phyloP scores from a whole-genome alignment of 352 stramenopile species.

The Globisporangium carolinianum region DNA sequence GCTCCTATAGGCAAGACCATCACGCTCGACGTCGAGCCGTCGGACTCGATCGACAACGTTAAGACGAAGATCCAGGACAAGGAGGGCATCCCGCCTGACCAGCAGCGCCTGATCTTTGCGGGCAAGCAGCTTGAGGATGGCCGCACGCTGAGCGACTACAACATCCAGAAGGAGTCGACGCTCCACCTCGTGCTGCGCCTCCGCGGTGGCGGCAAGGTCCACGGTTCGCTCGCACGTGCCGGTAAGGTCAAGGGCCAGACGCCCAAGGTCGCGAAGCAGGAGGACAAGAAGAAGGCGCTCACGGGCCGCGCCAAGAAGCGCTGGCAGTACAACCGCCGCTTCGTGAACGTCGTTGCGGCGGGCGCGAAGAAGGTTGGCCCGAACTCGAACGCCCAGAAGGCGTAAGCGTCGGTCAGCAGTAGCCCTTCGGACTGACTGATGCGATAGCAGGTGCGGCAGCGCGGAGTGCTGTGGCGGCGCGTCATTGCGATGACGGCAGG shows the following conservation, averaged over 20 bases:
- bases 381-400: conserved; percentile 98
- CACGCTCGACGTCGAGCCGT: conserved; percentile 87
- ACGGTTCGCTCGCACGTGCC: conserved; percentile 99
- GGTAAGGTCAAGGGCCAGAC: conserved; percentile 99
- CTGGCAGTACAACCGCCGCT: conserved; percentile 99
- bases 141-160: conserved; percentile 92
- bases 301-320: conserved; percentile 99
- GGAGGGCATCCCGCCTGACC: conserved; percentile 89
- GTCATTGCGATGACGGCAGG: background rate
- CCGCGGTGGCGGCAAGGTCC: conserved; percentile 96
- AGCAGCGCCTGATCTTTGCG: conserved; percentile 85
- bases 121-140: conserved; percentile 90
- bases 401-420: conserved; percentile 12
- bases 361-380: conserved; percentile 96
- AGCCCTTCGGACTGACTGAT: conserved; percentile 8
- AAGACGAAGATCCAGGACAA: conserved; percentile 93
- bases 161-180: conserved; percentile 96
- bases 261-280: conserved; percentile 98
- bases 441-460: background rate
- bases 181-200: conserved; percentile 95
- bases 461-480: background rate
- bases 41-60: conserved; percentile 93
- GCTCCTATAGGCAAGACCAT: conserved; percentile 71
- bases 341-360: conserved; percentile 98
- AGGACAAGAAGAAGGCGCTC: conserved; percentile 97